Percentiles rank a stretch among this genome's conserved stretches.
phyloP scores from a whole-genome alignment of 1,139 yeast genomes.

The Zygoascus hellenicus region DNA sequence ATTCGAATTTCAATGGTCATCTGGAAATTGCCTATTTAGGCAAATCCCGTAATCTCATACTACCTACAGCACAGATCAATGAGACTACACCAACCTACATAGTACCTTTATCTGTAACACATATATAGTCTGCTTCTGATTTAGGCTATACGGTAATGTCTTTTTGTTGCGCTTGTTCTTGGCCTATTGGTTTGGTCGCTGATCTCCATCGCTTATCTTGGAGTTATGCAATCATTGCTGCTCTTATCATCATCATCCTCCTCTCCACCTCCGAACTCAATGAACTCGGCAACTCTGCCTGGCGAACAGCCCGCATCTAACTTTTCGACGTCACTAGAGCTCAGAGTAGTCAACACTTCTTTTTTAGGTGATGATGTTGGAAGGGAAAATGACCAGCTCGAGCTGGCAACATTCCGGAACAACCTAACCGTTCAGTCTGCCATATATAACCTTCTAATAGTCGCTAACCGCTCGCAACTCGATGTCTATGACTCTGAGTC shows the following conservation, averaged over 20 bases:
- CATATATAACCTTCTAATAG: constrained; percentile 17
- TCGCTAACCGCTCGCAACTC: constrained; percentile 20
- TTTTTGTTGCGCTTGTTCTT: too few species aligned
- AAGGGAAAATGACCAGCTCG: background rate
- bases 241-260: too few species aligned
- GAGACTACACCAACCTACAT: background rate
- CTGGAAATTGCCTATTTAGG: too few species aligned
- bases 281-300: constrained; percentile 11
- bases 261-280: background rate
- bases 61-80: background rate
- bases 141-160: too few species aligned
- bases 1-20: too few species aligned
- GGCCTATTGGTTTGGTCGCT: background rate
- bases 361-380: constrained; percentile 3
- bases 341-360: constrained; percentile 12
- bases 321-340: constrained; percentile 13
- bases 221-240: too few species aligned
- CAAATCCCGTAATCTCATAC: too few species aligned
- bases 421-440: constrained; percentile 23
- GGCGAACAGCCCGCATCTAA: constrained; percentile 15
- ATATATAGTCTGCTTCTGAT: too few species aligned
- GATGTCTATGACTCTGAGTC: constrained; percentile 20
- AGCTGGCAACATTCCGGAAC: constrained; percentile 22
- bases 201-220: background rate
- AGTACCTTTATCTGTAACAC: too few species aligned